Percentiles rank a stretch among this genome's conserved stretches.
Evolutionary conservation across 2,329 filamentous ascomycete genomes (phyloP).

Genomic region (Cadophora sp.): DNA sequence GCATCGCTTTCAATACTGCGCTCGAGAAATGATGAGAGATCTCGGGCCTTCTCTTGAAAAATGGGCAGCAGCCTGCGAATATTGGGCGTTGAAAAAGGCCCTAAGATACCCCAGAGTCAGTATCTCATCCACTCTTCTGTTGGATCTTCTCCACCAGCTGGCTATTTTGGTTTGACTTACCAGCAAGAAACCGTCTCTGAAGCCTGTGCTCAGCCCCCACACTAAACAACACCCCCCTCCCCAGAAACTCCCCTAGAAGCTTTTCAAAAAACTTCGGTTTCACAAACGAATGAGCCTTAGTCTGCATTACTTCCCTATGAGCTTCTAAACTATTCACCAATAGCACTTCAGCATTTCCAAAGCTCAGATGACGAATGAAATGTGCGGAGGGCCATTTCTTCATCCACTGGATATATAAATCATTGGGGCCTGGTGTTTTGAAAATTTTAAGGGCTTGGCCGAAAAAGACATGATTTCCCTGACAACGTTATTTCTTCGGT

Average conservation of each 20-base stretch:
- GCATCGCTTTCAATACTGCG: too few species aligned
- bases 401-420: constrained; percentile 43
- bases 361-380: constrained; percentile 49
- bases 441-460: constrained; percentile 49
- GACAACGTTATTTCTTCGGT: too few species aligned
- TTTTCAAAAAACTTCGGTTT: constrained; percentile 47
- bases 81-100: constrained; percentile 15
- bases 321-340: constrained; percentile 47
- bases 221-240: constrained; percentile 51
- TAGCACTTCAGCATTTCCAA: constrained; percentile 47
- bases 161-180: too few species aligned
- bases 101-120: too few species aligned
- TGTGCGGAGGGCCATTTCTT: constrained; percentile 44
- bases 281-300: constrained; percentile 48
- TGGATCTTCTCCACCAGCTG: too few species aligned
- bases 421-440: constrained; percentile 36
- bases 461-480: too few species aligned
- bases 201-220: constrained; percentile 51
- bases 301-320: constrained; percentile 48
- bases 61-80: constrained; percentile 10
- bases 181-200: constrained; percentile 49
- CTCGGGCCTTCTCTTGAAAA: background rate
- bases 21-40: constrained; percentile 7
- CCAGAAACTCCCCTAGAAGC: constrained; percentile 38
- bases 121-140: too few species aligned